phyloP scores from a whole-genome alignment of 305 asterid genomes.

The Euphrasia arctica region DNA sequence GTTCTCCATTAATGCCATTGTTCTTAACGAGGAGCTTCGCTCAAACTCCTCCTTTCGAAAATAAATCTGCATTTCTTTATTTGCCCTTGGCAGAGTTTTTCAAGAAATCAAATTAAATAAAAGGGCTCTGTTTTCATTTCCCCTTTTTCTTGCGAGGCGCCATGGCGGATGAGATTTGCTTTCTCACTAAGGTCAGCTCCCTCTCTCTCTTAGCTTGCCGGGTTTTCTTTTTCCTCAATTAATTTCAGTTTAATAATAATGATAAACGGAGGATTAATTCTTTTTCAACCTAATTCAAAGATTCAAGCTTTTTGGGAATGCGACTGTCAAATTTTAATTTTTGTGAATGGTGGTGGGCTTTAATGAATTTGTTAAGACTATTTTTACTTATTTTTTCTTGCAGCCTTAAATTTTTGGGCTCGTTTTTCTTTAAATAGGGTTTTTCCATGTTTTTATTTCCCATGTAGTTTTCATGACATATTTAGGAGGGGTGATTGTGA shows the following conservation, averaged over 20 bases:
- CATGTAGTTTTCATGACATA: neutral
- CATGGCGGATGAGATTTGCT: constrained; percentile 74
- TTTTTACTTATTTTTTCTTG: neutral
- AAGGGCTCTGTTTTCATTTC: constrained; percentile 26
- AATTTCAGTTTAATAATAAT: too few species aligned
- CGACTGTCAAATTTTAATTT: constrained; percentile 3
- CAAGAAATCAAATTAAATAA: constrained; percentile 9
- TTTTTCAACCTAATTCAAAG: constrained; percentile 5
- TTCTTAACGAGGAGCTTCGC: constrained; percentile 26
- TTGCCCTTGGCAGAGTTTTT: constrained; percentile 23
- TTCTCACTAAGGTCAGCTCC: constrained; percentile 62
- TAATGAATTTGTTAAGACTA: neutral
- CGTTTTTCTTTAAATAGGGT: neutral
- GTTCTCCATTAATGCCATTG: constrained; percentile 35
- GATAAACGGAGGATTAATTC: too few species aligned
- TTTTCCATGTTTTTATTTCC: neutral
- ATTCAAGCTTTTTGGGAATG: constrained; percentile 13
- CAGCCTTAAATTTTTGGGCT: constrained; percentile 7
- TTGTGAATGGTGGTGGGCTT: constrained; percentile 13
- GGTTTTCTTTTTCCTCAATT: neutral
- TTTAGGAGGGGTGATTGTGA: too few species aligned
- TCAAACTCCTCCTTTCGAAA: constrained; percentile 7
- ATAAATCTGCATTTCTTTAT: constrained; percentile 20
- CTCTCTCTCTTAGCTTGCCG: neutral
- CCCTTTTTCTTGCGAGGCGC: constrained; percentile 20